These are phyloP conservation scores for Cicer yamashitae DNA, from an alignment of 306 rosid genomes.

Conservation along the genomic window DNA sequence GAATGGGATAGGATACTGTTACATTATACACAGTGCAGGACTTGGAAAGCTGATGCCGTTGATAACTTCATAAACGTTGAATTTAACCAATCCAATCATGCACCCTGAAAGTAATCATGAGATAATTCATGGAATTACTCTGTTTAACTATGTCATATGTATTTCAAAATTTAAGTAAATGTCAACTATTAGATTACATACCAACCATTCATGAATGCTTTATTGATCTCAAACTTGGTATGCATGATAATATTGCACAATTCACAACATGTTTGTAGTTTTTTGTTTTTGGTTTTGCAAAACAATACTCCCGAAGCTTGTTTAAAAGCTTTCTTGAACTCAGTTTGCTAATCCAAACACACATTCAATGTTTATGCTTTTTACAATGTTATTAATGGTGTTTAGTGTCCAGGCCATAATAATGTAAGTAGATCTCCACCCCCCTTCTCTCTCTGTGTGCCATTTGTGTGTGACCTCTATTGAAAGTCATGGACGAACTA, in stretches of 20 bases:
- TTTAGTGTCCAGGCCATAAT: constrained; percentile 11
- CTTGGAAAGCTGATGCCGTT: constrained; percentile 14
- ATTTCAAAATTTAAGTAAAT: constrained; percentile 2
- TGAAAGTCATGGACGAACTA: constrained; percentile 23
- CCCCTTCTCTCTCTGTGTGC: not conserved
- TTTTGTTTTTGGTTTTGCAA: not conserved
- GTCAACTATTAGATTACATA: not conserved
- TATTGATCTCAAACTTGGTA: constrained; percentile 21
- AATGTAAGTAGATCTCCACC: not conserved
- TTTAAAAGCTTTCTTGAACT: constrained; percentile 13
- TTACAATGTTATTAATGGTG: constrained; percentile 5
- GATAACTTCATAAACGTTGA: constrained; percentile 23
- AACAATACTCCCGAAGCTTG: not conserved
- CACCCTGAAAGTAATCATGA: constrained; percentile 19
- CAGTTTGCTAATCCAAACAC: constrained; percentile 12
- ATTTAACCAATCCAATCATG: constrained; percentile 4
- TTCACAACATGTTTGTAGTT: constrained; percentile 1
- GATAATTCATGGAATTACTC: constrained; percentile 20
- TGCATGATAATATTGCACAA: constrained; percentile 16
- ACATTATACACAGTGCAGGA: not conserved
- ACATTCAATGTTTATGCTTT: not conserved
- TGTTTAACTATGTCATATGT: constrained; percentile 16
- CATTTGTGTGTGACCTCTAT: not conserved
- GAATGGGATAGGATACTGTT: not conserved
- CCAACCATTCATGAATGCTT: not conserved